Base-by-base conservation (phyloP, 1,139 yeast genomes). In the Geotrichum fermentans region DNA sequence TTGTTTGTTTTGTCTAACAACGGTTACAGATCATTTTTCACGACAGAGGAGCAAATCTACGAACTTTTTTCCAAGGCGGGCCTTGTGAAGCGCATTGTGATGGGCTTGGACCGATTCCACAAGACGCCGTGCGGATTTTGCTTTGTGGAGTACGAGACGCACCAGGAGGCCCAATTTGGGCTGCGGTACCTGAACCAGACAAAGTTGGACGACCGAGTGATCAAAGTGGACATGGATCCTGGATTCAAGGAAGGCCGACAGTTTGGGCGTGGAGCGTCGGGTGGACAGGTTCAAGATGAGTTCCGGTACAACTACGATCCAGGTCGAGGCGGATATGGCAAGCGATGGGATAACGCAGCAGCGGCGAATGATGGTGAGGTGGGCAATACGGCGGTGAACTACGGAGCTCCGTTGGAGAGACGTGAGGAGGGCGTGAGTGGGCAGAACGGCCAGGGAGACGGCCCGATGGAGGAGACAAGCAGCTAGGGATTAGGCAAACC, bases 81-180 rank as follows among this genome's bases (percentile, higher is more conserved):
- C 1, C 71, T 77, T 11, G 81, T 90, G 33, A 79, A 79, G 55
- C 74, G 84, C 58, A 85, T 89, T 40, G 80, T 90, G 52, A 90
- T 92, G 97, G 98, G 98, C 0, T 74, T 90, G 45, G 97, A 90
- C 63, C 75, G 96, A 54, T 82, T 82, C 62, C 83, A 84, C 57
- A 79, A 82, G 60, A 88, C 96, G 0, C 97, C 97, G 0, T 89
- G 97, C 64, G 97, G 97, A 29, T 92, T 92, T 67, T 89, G 97
- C 63, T 90, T 90, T 66, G 89, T 90, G 30, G 83, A 87, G 41
- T 92, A 82, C 64, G 75, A 75, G 49, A 67, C 73, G 11, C 82
- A 82, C 49, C 74, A 74, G 42, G 89, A 86, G 45, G 88, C 96
- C 0, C 71, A 88, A 40, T 80, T 83, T 56, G 86, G 96, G 5